Conservation (phyloP, 148 eudicot species). For the Fagopyrum homotropicum region DNA sequence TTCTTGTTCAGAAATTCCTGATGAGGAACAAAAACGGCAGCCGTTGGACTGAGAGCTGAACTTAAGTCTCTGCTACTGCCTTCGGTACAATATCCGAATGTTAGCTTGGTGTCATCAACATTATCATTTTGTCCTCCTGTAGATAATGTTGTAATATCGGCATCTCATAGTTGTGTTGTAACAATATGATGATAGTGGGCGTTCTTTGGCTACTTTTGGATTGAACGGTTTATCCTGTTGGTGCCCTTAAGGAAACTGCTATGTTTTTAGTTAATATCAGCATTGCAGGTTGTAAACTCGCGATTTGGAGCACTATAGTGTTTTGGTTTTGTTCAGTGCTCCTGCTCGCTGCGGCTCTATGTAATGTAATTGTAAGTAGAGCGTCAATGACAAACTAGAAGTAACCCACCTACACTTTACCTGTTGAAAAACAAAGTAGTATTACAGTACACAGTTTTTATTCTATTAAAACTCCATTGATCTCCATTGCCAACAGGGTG, state of each 20-base stretch:
- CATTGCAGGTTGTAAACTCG: neutral
- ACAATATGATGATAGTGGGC: neutral
- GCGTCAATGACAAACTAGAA: neutral
- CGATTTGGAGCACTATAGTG: neutral
- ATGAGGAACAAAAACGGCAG: too few species aligned
- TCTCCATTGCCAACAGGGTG: too few species aligned
- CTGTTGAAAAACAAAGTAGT: too few species aligned
- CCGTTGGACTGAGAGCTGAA: too few species aligned
- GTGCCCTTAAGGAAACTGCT: neutral
- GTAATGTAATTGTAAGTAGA: neutral
- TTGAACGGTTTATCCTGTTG: neutral
- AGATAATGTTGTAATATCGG: neutral
- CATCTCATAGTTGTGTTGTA: neutral
- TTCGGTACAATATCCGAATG: too few species aligned
- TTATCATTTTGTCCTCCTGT: neutral
- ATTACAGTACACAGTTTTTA: too few species aligned
- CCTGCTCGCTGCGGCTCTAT: neutral
- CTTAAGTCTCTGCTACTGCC: too few species aligned
- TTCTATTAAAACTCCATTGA: too few species aligned
- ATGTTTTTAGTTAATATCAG: neutral
- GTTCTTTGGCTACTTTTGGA: neutral
- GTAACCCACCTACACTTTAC: too few species aligned
- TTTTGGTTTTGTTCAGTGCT: neutral
- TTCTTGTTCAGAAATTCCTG: too few species aligned
- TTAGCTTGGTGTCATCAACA: neutral